Evolutionary conservation across 331 rosid genomes (phyloP).

Genomic region (Quercus phellos): DNA sequence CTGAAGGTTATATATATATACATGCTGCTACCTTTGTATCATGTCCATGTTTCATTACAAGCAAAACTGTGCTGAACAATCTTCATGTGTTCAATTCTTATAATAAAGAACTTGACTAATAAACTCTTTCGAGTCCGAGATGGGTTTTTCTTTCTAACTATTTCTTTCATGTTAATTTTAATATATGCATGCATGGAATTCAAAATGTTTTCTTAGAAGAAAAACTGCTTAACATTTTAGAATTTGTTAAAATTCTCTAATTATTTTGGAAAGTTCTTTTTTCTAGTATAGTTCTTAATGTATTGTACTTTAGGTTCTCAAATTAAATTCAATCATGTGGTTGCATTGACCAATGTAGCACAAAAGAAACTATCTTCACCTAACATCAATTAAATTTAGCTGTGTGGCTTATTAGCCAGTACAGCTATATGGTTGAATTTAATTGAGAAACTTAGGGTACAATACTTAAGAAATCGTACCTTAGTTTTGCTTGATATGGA

Average conservation of each 20-base stretch:
- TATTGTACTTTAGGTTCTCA: too few relatives aligned
- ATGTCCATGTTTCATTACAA: neutral
- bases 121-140: neutral
- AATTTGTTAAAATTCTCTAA: neutral
- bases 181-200: neutral
- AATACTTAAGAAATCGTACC: too few relatives aligned
- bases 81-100: neutral
- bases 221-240: neutral
- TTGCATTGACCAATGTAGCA: too few relatives aligned
- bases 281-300: neutral
- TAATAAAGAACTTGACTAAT: neutral
- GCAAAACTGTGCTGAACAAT: neutral
- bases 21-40: neutral
- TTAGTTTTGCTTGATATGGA: neutral
- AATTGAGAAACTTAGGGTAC: too few relatives aligned
- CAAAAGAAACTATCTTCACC: too few relatives aligned
- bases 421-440: too few relatives aligned
- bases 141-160: neutral
- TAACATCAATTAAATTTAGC: too few relatives aligned
- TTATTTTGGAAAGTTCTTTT: neutral
- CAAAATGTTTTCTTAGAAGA: neutral
- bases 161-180: neutral
- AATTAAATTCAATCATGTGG: too few relatives aligned
- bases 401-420: too few relatives aligned
- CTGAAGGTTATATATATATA: conserved; percentile 39